A percentile compares a stretch with the other conserved stretches of the same genome.
phyloP scores from a whole-genome alignment of 2,329 filamentous ascomycete species.

The Dothideomycetidae sp. region DNA sequence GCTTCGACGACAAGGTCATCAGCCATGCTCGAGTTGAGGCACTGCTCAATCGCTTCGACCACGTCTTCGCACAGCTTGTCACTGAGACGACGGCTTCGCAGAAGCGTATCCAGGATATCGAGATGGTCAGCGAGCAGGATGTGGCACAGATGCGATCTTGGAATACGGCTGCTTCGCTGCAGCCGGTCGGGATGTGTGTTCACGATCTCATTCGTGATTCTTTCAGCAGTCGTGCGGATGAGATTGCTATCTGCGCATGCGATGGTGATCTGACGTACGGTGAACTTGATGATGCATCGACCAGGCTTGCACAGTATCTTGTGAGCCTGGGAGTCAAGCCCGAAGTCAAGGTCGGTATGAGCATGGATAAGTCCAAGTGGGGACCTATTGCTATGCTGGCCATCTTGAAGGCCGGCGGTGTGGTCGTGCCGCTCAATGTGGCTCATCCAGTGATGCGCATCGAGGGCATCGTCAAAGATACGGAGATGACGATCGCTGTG shows the following conservation, averaged over 20 bases:
- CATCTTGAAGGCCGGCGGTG: constrained; percentile 24
- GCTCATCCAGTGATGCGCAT: neutral
- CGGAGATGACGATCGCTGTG: neutral
- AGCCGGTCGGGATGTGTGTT: neutral
- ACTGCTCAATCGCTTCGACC: neutral
- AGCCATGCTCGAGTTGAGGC: neutral
- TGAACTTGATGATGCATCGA: neutral
- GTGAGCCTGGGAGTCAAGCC: neutral
- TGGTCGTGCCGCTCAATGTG: constrained; percentile 16
- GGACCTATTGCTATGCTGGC: constrained; percentile 24
- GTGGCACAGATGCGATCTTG: neutral
- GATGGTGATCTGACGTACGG: too few relatives aligned
- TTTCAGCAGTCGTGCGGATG: too few relatives aligned
- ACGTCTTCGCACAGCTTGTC: neutral
- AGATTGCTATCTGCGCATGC: too few relatives aligned
- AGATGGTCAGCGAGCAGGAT: neutral
- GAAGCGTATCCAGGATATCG: neutral
- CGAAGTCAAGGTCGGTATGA: neutral
- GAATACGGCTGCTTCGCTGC: neutral
- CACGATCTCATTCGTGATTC: constrained; percentile 6
- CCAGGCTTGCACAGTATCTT: neutral
- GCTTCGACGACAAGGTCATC: neutral
- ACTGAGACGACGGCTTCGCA: too few relatives aligned
- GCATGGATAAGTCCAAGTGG: constrained; percentile 19
- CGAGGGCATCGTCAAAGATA: neutral